Evolutionary conservation across 495 filamentous ascomycete genomes (phyloP).

Genomic region (Patellaria atrata): DNA sequence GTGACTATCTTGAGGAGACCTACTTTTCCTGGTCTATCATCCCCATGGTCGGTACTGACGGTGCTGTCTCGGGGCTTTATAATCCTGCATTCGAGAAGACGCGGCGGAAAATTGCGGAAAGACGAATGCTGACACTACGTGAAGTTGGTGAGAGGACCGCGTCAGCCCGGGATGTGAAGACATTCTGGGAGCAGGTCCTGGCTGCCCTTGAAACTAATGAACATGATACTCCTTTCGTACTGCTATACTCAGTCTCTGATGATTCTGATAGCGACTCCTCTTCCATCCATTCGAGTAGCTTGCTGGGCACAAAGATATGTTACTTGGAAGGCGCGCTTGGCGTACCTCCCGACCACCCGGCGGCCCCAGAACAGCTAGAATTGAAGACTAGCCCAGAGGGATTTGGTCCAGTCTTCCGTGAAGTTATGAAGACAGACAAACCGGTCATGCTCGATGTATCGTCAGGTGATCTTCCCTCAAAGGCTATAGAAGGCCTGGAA

Average conservation of each 20-base stretch:
- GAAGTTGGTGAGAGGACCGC: constrained; percentile 58
- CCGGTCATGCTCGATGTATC: constrained; percentile 44
- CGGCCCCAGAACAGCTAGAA: constrained; percentile 40
- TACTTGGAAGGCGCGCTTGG: constrained; percentile 48
- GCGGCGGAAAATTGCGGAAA: constrained; percentile 21
- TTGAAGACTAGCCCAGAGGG: constrained; percentile 45
- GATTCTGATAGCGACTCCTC: constrained; percentile 19
- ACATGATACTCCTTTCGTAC: constrained; percentile 21
- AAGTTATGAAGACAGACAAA: constrained; percentile 45
- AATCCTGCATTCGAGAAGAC: constrained; percentile 25
- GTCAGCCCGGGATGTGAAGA: constrained; percentile 43
- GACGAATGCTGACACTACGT: constrained; percentile 28
- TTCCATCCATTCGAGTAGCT: constrained; percentile 46
- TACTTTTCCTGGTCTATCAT: constrained; percentile 27
- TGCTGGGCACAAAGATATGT: constrained; percentile 38
- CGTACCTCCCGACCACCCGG: constrained; percentile 42
- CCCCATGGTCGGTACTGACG: constrained; percentile 23
- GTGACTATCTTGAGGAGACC: constrained; percentile 46
- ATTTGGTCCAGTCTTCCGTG: constrained; percentile 50
- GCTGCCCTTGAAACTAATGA: constrained; percentile 16
- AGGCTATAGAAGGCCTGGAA: constrained; percentile 44
- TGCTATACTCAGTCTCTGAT: constrained; percentile 23
- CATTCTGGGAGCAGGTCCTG: constrained; percentile 21
- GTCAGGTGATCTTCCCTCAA: constrained; percentile 41
- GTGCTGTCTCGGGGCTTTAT: constrained; percentile 22